Evolutionary conservation across 1,139 yeast genomes (phyloP), one percentile per base, ranked within the genome.

Genomic region (Pichia sp.): DNA sequence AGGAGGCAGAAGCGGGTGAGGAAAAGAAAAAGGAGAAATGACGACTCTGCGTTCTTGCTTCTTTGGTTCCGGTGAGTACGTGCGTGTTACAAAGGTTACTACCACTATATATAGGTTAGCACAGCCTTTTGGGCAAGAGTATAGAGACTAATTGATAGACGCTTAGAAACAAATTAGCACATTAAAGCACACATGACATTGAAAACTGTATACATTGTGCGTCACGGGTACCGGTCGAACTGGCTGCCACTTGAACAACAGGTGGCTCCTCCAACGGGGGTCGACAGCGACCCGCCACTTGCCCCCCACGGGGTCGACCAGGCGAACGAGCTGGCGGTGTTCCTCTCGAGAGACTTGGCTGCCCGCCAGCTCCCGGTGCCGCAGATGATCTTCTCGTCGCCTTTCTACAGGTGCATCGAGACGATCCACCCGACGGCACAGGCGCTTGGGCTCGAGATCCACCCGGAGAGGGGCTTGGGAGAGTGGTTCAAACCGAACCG

Each of bases 231-330:
- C 68, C 70, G 87, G 56, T 76, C 82, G 58, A 81, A 82, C 62
- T 80, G 86, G 86, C 71, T 80, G 36, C 70, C 70, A 0, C 54
- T 54, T 27, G 57, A 55, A 3, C 55, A 61, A 30, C 78, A 76
- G 58, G 81, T 83, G 1, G 80, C 85, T 0, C 77, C 75, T 53
- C 84, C 84, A 3, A 81, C 85, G 0, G 86, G 86, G 0, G 77
- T 80, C 16, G 83, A 79, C 56, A 76, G 81, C 55, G 87, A 82
- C 60, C 85, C 85, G 2, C 78, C 83, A 2, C 72, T 82, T 61
- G 85, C 85, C 4, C 82, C 84, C 2, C 84, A 81, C 62, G 87
- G 87, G 2, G 83, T 79, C 2, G 81, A 78, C 4, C 87, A 82
- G 64, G 81, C 87, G 1, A 67, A 73, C 40, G 80, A 81, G 62